Conservation (phyloP, 2,329 filamentous ascomycete species). For the Penicillium italicum region DNA sequence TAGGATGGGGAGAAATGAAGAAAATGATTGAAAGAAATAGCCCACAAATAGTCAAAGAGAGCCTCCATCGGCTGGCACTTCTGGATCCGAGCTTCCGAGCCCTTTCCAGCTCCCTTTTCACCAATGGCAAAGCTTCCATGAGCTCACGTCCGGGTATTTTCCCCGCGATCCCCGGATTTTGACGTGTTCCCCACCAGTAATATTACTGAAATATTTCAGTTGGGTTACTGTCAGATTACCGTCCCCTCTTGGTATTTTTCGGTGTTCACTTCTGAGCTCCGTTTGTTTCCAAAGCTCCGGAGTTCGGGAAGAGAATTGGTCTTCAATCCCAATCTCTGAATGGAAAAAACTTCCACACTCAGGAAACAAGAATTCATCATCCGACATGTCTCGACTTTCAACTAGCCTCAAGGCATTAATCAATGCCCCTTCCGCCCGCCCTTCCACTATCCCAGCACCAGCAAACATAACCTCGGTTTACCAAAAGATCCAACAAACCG, state of each 20-base stretch:
- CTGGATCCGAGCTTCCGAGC: not conserved
- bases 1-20: not conserved
- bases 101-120: not conserved
- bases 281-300: not conserved
- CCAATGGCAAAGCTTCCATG: not conserved
- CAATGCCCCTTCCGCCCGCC: slow-evolving; percentile 64
- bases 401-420: slow-evolving; percentile 69
- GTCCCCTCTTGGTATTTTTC: not conserved
- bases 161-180: slow-evolving; percentile 15
- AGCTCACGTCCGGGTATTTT: not conserved
- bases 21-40: not conserved
- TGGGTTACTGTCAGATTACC: not conserved
- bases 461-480: slow-evolving; percentile 62
- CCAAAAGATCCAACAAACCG: slow-evolving; percentile 60
- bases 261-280: slow-evolving; percentile 11
- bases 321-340: not conserved
- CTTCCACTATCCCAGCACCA: slow-evolving; percentile 63
- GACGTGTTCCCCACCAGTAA: not conserved
- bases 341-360: not conserved
- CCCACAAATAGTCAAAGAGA: not conserved
- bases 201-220: not conserved
- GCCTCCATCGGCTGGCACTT: slow-evolving; percentile 1
- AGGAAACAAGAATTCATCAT: not conserved
- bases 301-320: not conserved
- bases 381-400: slow-evolving; percentile 68